Percentiles rank a stretch among this genome's conserved stretches.
phyloP scores from a whole-genome alignment of 2,329 filamentous ascomycete species.

The Cytospora leucostoma region DNA sequence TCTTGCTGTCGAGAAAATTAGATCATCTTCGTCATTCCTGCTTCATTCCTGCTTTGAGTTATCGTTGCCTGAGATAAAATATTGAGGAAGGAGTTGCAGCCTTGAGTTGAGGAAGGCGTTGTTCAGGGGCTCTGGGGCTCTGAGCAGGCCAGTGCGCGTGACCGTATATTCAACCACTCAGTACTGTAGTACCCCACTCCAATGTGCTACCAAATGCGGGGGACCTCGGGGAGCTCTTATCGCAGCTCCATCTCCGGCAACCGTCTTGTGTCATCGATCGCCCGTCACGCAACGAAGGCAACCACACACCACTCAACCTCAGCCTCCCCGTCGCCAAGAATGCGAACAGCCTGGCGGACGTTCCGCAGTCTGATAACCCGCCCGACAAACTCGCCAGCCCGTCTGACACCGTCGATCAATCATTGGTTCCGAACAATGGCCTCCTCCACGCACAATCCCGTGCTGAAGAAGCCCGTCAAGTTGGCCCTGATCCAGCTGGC shows the following conservation, averaged over 20 bases:
- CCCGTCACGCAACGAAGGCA: neutral
- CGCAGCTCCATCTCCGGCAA: constrained; percentile 2
- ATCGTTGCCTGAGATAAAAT: neutral
- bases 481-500: constrained; percentile 81
- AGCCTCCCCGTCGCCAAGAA: neutral
- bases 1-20: too few species aligned
- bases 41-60: neutral
- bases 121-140: neutral
- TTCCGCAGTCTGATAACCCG: constrained; percentile 13
- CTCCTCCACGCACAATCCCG: constrained; percentile 42
- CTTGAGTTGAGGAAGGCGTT: neutral
- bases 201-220: neutral
- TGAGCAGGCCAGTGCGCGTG: neutral
- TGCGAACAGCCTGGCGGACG: constrained; percentile 24
- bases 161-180: neutral
- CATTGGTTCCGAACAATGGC: constrained; percentile 38
- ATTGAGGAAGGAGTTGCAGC: neutral
- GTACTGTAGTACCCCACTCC: neutral
- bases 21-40: neutral
- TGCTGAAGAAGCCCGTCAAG: constrained; percentile 73
- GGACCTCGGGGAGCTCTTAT: constrained; percentile 17
- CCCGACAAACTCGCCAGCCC: constrained; percentile 20
- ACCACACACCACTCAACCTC: neutral
- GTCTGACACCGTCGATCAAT: constrained; percentile 17
- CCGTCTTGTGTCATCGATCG: neutral